These are phyloP conservation scores for Candida krabiensis DNA, from an alignment of 805 yeast genomes.

Conservation along the genomic window DNA sequence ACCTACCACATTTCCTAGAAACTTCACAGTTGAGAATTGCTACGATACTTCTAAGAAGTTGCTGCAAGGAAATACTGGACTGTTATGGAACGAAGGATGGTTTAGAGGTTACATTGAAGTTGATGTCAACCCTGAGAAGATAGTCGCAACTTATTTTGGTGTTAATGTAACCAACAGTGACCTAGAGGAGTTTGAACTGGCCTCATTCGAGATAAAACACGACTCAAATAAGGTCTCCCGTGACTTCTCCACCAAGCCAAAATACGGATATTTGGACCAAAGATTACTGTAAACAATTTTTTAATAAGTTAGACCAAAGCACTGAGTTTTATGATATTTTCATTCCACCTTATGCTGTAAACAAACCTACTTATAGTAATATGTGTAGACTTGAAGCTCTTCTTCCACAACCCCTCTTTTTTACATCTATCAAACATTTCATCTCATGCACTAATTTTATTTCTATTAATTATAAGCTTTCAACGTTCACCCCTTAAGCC, in stretches of 20 bases:
- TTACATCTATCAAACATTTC: too few species aligned
- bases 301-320: too few species aligned
- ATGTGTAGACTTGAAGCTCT: too few species aligned
- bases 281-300: neutral
- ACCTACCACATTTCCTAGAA: slow-evolving; percentile 22
- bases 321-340: too few species aligned
- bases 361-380: too few species aligned
- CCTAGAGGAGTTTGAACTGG: slow-evolving; percentile 10
- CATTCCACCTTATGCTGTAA: too few species aligned
- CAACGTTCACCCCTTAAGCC: too few species aligned
- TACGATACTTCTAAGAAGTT: slow-evolving; percentile 10
- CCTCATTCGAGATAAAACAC: slow-evolving; percentile 9
- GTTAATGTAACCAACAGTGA: slow-evolving; percentile 10
- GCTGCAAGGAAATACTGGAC: slow-evolving; percentile 10
- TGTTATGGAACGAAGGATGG: slow-evolving; percentile 19
- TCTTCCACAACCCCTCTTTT: too few species aligned
- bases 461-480: too few species aligned
- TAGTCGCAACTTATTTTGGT: slow-evolving; percentile 11
- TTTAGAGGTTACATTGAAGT: slow-evolving; percentile 18
- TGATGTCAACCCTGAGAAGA: slow-evolving; percentile 1
- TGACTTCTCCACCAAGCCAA: neutral
- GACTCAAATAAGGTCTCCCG: neutral
- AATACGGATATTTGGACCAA: neutral
- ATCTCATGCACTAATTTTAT: too few species aligned
- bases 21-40: slow-evolving; percentile 10